Evolutionary conservation across 2,329 filamentous ascomycete species (phyloP).

Genomic region (Colletotrichum spinosum): DNA sequence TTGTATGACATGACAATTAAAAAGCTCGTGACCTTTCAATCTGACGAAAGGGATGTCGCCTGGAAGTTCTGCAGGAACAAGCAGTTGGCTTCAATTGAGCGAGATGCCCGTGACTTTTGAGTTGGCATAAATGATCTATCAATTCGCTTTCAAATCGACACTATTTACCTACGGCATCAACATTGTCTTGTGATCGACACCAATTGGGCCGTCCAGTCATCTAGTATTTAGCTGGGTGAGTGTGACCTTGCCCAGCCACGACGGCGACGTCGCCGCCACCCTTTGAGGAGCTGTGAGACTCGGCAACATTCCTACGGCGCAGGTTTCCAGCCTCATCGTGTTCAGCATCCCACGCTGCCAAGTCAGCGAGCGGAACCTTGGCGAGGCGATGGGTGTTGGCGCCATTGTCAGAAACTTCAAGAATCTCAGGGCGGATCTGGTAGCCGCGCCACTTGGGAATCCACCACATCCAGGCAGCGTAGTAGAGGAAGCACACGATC

Average conservation of each 20-base stretch:
- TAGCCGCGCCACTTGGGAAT: slow-evolving; percentile 66
- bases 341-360: slow-evolving; percentile 66
- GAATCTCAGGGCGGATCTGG: slow-evolving; percentile 64
- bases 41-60: too few species aligned
- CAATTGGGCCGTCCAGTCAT: too few species aligned
- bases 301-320: slow-evolving; percentile 28
- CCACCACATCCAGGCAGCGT: slow-evolving; percentile 68
- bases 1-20: too few species aligned
- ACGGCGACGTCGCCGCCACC: slow-evolving; percentile 1
- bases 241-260: background rate
- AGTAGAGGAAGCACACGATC: slow-evolving; percentile 66
- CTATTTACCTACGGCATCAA: too few species aligned
- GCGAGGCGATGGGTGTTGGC: slow-evolving; percentile 60
- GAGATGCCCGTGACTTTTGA: too few species aligned
- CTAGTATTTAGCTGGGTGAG: too few species aligned
- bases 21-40: too few species aligned
- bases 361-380: slow-evolving; percentile 61
- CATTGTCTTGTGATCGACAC: too few species aligned
- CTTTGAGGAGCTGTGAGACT: slow-evolving; percentile 16
- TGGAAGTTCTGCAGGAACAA: too few species aligned
- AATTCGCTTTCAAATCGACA: too few species aligned
- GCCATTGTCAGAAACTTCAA: slow-evolving; percentile 58
- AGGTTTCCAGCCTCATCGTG: slow-evolving; percentile 63
- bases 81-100: too few species aligned
- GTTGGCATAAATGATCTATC: too few species aligned